Evolutionary conservation across 495 filamentous ascomycete genomes (phyloP).

Genomic region (Halenospora varia): DNA sequence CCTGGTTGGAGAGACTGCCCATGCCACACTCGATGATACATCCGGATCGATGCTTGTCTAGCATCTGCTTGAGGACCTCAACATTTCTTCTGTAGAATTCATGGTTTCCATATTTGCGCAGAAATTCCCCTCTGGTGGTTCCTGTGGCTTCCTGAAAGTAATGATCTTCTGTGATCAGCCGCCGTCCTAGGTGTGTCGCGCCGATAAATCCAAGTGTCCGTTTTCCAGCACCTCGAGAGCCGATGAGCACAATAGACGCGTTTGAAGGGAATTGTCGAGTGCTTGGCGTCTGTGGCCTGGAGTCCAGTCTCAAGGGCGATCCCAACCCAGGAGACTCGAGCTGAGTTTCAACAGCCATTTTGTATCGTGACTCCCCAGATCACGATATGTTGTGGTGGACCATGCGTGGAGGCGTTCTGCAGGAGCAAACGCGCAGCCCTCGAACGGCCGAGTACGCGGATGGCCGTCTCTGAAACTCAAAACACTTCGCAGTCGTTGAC

Average conservation of each 20-base stretch:
- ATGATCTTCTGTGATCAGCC: constrained; percentile 67
- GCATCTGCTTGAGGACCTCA: constrained; percentile 59
- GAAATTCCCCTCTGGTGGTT: constrained; percentile 54
- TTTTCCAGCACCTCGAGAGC: constrained; percentile 72
- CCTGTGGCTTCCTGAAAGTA: constrained; percentile 67
- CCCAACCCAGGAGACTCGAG: constrained; percentile 4
- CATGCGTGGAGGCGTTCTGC: neutral
- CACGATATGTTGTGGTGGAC: neutral
- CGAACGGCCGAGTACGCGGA: too few relatives aligned
- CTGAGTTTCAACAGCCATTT: constrained; percentile 19
- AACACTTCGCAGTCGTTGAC: too few relatives aligned
- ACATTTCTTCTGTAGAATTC: constrained; percentile 59
- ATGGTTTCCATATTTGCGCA: constrained; percentile 53
- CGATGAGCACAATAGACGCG: constrained; percentile 71
- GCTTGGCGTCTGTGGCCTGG: constrained; percentile 12
- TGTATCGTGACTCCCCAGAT: neutral
- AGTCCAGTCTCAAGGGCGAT: constrained; percentile 14
- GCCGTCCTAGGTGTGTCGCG: constrained; percentile 64
- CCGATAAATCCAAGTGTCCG: constrained; percentile 73
- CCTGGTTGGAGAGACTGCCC: constrained; percentile 52
- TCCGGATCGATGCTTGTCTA: constrained; percentile 56
- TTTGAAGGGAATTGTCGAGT: constrained; percentile 47
- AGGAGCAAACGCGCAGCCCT: too few relatives aligned
- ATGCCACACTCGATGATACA: constrained; percentile 72
- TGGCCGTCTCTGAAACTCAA: too few relatives aligned